A percentile compares a stretch with the other conserved stretches of the same genome.
phyloP scores from a whole-genome alignment of 768 basidiomycete species.

The Boletales sp. region DNA sequence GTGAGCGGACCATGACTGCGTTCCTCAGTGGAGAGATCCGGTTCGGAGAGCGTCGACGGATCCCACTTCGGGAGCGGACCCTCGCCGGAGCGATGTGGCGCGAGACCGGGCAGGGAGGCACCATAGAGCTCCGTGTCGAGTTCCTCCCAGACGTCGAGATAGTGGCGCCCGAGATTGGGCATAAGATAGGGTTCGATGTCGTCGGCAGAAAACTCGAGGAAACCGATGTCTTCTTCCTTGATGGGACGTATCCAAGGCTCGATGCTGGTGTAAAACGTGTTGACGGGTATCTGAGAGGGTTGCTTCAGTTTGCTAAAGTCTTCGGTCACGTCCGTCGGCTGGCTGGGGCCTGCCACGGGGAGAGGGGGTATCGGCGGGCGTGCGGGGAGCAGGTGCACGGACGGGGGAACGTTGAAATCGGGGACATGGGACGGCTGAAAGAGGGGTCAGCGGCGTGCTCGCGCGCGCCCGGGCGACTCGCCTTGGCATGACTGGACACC shows the following conservation, averaged over 20 bases:
- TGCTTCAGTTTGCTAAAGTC: constrained; percentile 85
- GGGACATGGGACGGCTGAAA: constrained; percentile 39
- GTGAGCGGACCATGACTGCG: constrained; percentile 85
- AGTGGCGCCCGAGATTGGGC: constrained; percentile 84
- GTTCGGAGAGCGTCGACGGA: constrained; percentile 74
- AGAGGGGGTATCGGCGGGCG: constrained; percentile 62
- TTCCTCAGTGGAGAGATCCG: constrained; percentile 66
- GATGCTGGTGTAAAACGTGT: constrained; percentile 82
- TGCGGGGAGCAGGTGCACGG: constrained; percentile 48
- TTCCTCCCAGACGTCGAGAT: constrained; percentile 90
- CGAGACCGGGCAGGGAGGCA: constrained; percentile 38
- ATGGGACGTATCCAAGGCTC: constrained; percentile 89
- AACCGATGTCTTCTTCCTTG: constrained; percentile 94
- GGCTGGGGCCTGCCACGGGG: constrained; percentile 78
- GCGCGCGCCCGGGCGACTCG: constrained; percentile 20
- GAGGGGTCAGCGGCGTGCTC: constrained; percentile 11
- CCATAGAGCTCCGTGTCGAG: constrained; percentile 64
- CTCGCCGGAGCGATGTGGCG: constrained; percentile 34
- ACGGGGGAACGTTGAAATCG: constrained; percentile 59
- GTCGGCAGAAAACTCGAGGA: constrained; percentile 87
- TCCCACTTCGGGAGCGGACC: constrained; percentile 68
- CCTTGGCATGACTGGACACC: constrained; percentile 48
- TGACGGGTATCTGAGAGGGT: constrained; percentile 64
- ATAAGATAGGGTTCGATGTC: constrained; percentile 84
- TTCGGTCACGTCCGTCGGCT: constrained; percentile 76